Percentiles rank a stretch among this genome's conserved stretches.
Evolutionary conservation across 2,329 filamentous ascomycete species (phyloP).

Genomic region (Ascochyta rabiei): DNA sequence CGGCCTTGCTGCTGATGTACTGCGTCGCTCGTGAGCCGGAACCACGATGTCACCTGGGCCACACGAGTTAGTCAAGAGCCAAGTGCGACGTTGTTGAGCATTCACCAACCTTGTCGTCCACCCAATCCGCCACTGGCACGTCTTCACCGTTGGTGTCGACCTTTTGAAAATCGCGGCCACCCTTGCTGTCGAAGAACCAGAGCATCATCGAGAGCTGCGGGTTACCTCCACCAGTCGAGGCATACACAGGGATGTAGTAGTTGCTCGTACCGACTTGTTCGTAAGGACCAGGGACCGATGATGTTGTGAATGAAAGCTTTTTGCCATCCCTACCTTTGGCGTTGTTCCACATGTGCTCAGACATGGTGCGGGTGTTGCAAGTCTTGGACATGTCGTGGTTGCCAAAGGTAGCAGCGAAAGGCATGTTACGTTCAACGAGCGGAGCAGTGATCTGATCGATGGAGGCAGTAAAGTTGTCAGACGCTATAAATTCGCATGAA

Average conservation of each 20-base stretch:
- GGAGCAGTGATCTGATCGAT: constrained; percentile 36
- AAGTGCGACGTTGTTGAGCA: not conserved
- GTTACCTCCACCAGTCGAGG: constrained; percentile 38
- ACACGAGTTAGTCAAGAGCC: constrained; percentile 2
- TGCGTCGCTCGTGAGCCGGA: constrained; percentile 22
- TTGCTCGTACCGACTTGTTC: constrained; percentile 54
- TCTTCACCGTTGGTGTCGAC: constrained; percentile 22
- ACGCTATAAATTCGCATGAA: constrained; percentile 61
- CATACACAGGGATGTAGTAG: constrained; percentile 61
- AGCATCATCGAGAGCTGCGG: constrained; percentile 57
- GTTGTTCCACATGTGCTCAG: constrained; percentile 35
- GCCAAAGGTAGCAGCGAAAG: constrained; percentile 73
- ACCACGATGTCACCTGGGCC: constrained; percentile 36
- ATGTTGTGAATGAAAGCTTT: constrained; percentile 48
- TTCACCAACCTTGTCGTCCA: constrained; percentile 29
- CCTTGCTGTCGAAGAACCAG: constrained; percentile 71
- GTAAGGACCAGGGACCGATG: constrained; percentile 48
- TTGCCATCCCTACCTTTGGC: constrained; percentile 59
- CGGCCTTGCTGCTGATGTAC: constrained; percentile 37
- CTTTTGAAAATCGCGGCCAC: constrained; percentile 26
- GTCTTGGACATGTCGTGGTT: constrained; percentile 64
- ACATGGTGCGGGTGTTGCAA: constrained; percentile 30
- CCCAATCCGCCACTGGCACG: constrained; percentile 21
- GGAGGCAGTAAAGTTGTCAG: constrained; percentile 22
- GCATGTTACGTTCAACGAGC: constrained; percentile 61